Base-by-base conservation (phyloP, 139 green algal species). In the Closterium sp. region DNA sequence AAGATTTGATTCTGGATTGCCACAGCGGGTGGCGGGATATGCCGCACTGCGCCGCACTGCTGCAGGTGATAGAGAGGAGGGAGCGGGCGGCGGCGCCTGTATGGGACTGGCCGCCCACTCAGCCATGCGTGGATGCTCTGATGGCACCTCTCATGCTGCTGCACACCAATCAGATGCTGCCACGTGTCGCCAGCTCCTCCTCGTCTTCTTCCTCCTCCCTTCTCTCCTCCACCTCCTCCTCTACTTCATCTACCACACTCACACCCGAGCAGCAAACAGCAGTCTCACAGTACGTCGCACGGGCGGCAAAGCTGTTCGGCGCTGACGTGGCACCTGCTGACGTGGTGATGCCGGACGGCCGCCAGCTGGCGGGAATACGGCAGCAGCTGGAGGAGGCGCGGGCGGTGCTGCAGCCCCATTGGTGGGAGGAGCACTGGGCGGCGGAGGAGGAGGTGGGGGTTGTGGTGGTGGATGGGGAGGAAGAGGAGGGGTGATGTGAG, bases 151-250 rank as follows among this genome's bases (percentile, higher is more conserved):
- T 79, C 62, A 79, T 79, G 62, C 62, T 79, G 62, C 62, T 79
- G 17, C 62, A 79, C 62, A 79, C 62, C 62, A 27, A 79, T 24
- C 62, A 79, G 62, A 79, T 79, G 62, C 62, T 79, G 62, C 62
- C 62, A 79, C 62, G 28, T 86, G n/a, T 62, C 30, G 21, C 27
- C 88, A 28, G 38, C 13, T 86, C 88, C 28, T 90, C 87, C 9
- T 85, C n/a, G n/a, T n/a, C n/a, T n/a, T n/a, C 29, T 90, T 70
- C 87, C 86, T 85, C 87, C 87, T 90, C 30, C 70, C 88, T 38
- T 27, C n/a, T 85, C 87, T 38, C 28, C 88, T 85, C 88, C 70
- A 13, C 88, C 30, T 90, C 28, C 9, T 90, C 30, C n/a, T 90
- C 88, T 32, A 6, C 70, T 28, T 90, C 88, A 38, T 31, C 30